Percentiles rank a stretch among this genome's conserved stretches.
Conservation (phyloP, 2,329 filamentous ascomycete genomes). For the Talaromyces albobiverticillius region DNA sequence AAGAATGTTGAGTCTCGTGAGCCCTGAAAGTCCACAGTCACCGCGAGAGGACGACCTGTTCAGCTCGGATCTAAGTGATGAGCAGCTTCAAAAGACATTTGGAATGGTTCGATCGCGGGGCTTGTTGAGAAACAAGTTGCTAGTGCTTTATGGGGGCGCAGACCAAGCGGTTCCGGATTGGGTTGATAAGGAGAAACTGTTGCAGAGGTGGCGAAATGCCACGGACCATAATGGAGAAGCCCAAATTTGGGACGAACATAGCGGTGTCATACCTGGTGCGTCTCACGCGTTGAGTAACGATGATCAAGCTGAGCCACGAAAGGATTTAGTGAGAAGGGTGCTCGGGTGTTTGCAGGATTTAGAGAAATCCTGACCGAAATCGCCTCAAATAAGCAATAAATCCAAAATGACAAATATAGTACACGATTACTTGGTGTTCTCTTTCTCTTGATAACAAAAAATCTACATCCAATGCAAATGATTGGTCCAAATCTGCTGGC, state of each 20-base stretch:
- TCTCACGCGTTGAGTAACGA: slow-evolving; percentile 35
- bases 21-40: slow-evolving; percentile 40
- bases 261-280: slow-evolving; percentile 21
- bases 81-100: slow-evolving; percentile 59
- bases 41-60: slow-evolving; percentile 77
- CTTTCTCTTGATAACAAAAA: too few relatives aligned
- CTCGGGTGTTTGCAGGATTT: slow-evolving; percentile 45
- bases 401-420: too few relatives aligned
- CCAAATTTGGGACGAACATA: slow-evolving; percentile 26
- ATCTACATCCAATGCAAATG: too few relatives aligned
- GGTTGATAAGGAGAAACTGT: slow-evolving; percentile 58
- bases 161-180: slow-evolving; percentile 63
- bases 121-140: slow-evolving; percentile 45
- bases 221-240: slow-evolving; percentile 45
- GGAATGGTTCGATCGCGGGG: slow-evolving; percentile 50
- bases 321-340: slow-evolving; percentile 51
- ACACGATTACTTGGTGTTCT: too few relatives aligned
- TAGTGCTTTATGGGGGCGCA: slow-evolving; percentile 63
- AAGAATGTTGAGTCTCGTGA: slow-evolving; percentile 52
- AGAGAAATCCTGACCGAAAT: neutral
- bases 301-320: slow-evolving; percentile 40
- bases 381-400: too few relatives aligned
- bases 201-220: slow-evolving; percentile 56
- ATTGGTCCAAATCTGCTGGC: neutral
- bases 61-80: slow-evolving; percentile 61